Conservation (phyloP, 148 eudicot species). For the Cornus kousa region DNA sequence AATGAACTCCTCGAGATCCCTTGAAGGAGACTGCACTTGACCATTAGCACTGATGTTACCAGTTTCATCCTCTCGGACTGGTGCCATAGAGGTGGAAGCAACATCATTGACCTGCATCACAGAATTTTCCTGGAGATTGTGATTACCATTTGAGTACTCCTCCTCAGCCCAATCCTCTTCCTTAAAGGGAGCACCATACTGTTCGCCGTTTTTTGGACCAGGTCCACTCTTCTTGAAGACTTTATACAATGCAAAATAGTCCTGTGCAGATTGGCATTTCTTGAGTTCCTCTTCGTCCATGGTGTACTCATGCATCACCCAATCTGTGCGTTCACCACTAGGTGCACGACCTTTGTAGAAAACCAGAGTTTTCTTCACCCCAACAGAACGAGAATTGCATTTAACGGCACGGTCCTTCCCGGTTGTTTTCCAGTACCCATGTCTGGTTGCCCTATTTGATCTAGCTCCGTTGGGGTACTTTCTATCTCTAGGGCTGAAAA, state of each 20-base stretch:
- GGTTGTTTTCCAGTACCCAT: constrained; percentile 96
- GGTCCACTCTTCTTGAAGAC: constrained; percentile 91
- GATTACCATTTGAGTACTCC: constrained; percentile 26
- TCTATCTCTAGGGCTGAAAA: constrained; percentile 87
- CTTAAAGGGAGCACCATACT: constrained; percentile 86
- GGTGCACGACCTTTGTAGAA: constrained; percentile 93
- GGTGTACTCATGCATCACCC: constrained; percentile 98
- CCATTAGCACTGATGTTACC: constrained; percentile 7
- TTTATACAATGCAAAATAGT: constrained; percentile 76
- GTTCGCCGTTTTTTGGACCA: constrained; percentile 98
- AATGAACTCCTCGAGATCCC: constrained; percentile 50
- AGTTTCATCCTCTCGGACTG: no score
- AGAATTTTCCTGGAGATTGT: constrained; percentile 21
- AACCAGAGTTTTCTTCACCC: constrained; percentile 86
- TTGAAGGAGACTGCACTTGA: constrained; percentile 20
- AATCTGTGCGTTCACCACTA: constrained; percentile 76
- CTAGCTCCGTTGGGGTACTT: constrained; percentile 88
- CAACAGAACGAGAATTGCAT: constrained; percentile 61
- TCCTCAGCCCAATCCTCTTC: constrained; percentile 94
- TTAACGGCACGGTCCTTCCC: constrained; percentile 77
- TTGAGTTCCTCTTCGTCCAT: constrained; percentile 76
- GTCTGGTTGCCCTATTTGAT: constrained; percentile 74
- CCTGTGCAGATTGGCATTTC: constrained; percentile 59
- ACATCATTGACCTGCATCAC: constrained; percentile 21
- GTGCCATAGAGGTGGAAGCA: no score